Base-by-base conservation (phyloP, 148 eudicot genomes). In the Bassia scoparia region DNA sequence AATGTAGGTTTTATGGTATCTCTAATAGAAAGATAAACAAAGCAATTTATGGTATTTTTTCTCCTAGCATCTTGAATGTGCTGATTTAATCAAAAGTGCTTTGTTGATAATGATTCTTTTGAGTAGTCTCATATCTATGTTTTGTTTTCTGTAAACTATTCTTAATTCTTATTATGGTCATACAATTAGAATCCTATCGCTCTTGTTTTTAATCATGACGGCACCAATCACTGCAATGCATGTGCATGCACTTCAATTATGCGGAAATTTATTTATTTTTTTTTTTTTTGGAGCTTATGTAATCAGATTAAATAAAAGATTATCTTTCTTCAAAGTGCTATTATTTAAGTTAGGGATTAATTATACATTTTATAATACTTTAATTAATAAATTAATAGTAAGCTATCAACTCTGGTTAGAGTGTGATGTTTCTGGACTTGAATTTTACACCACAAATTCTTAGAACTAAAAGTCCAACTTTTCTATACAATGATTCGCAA, bases 171-270 rank as follows among this genome's bases (percentile, higher is more conserved):
- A 55, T 17, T 62, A n/a, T 26, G 50, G n/a, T 10, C 61, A 54
- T 49, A 53, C 30, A 58, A 58, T 56, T 18, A 41, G 78, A 67
- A 75, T 75, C 78, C 78, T 56, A 75, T 75, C 72, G 58, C 4
- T n/a, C 48, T 34, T 54, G 18, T 21, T 67, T 75, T 74, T 55
- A 68, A 67, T 58, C 77, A 66, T 67, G 72, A 75, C n/a, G 77
- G 70, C 71, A 61, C 18, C 44, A 61, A n/a, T 41, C 77, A 66
- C 77, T 75, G 78, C 48, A 3, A 43, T 75, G 67, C 78, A 75
- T 75, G 78, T 75, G 78, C 72, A 21, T 66, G 54, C 77, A 65
- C 38, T 75, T 55, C 67, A 56, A 72, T n/a, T 38, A 0, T 13
- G 2, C 7, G 5, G 27, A 54, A 38, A 26, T 46, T 61, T 12